A percentile compares a stretch with the other conserved stretches of the same genome.
These are phyloP conservation scores for Achlya hypogyna DNA, from an alignment of 352 stramenopile species.

Conservation along the genomic window DNA sequence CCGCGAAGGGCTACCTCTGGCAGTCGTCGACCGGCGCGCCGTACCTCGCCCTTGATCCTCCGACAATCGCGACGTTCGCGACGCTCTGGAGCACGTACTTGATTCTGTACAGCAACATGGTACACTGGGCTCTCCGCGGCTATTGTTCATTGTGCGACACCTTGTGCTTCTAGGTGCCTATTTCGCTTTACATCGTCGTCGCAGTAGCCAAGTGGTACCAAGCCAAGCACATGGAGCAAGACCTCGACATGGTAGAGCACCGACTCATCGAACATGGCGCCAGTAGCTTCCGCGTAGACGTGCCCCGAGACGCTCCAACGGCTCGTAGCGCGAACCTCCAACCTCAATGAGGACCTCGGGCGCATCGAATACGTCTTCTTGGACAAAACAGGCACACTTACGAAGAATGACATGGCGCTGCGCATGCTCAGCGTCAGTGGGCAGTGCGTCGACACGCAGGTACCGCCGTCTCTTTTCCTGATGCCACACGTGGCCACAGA, in stretches of 20 bases:
- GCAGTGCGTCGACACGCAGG: conserved; percentile 67
- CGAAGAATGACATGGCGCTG: conserved; percentile 99
- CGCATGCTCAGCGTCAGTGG: conserved; percentile 87
- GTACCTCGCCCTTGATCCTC: neutral
- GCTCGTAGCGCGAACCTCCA: conserved; percentile 83
- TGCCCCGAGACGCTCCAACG: conserved; percentile 30
- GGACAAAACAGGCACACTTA: conserved; percentile 99
- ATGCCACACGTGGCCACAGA: neutral
- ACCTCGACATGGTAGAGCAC: conserved; percentile 46
- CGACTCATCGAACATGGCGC: neutral
- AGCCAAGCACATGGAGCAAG: conserved; percentile 87
- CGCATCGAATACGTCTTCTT: conserved; percentile 99
- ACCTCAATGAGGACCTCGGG: conserved; percentile 92
- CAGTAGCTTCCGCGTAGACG: neutral
- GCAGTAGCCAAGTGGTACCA: conserved; percentile 94
- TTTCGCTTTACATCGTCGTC: conserved; percentile 96
- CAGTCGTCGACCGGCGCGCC: neutral
- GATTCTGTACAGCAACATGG: conserved; percentile 84
- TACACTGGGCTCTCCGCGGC: too few relatives aligned
- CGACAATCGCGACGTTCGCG: conserved; percentile 29
- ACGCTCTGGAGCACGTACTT: conserved; percentile 63
- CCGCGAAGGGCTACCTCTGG: neutral
- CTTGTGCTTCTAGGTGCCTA: conserved; percentile 62
- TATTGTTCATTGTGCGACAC: neutral
- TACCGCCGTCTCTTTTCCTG: neutral